Evolutionary conservation across 768 basidiomycete species (phyloP).

Genomic region (Mycena vitilis): DNA sequence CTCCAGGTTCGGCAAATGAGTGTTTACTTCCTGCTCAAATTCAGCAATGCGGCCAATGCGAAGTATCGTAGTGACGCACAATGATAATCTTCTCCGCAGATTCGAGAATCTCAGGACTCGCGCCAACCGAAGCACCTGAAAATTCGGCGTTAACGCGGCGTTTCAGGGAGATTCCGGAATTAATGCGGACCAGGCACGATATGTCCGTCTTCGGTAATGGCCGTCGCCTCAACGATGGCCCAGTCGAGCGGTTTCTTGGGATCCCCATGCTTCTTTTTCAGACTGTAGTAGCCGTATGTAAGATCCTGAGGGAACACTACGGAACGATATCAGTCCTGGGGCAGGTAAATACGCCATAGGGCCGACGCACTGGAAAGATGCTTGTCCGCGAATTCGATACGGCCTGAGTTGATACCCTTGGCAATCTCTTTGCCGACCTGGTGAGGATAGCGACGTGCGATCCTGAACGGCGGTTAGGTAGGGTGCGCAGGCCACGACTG

Average conservation of each 20-base stretch:
- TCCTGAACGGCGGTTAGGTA: conserved; percentile 39
- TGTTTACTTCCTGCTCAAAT: conserved; percentile 54
- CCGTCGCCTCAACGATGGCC: conserved; percentile 64
- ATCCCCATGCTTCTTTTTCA: conserved; percentile 57
- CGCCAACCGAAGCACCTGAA: conserved; percentile 58
- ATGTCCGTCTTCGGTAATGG: conserved; percentile 59
- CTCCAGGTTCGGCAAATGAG: conserved; percentile 57
- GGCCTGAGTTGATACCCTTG: conserved; percentile 60
- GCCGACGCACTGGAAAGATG: conserved; percentile 56
- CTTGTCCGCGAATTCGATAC: conserved; percentile 61
- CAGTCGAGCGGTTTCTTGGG: conserved; percentile 58
- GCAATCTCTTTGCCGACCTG: conserved; percentile 62
- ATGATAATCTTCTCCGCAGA: conserved; percentile 62
- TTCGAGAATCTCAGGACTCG: conserved; percentile 61
- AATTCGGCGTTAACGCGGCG: neutral
- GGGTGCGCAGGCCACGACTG: neutral
- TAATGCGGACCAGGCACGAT: conserved; percentile 52
- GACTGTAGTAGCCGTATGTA: conserved; percentile 59
- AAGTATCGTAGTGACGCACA: conserved; percentile 3
- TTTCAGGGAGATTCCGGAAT: neutral
- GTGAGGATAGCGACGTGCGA: conserved; percentile 59
- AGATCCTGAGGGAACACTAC: conserved; percentile 64
- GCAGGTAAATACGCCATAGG: neutral
- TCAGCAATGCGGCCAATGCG: too few species aligned
- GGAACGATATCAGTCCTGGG: neutral